phyloP scores from a whole-genome alignment of 176 grass and related monocot genomes.

The Raddia guianensis region DNA sequence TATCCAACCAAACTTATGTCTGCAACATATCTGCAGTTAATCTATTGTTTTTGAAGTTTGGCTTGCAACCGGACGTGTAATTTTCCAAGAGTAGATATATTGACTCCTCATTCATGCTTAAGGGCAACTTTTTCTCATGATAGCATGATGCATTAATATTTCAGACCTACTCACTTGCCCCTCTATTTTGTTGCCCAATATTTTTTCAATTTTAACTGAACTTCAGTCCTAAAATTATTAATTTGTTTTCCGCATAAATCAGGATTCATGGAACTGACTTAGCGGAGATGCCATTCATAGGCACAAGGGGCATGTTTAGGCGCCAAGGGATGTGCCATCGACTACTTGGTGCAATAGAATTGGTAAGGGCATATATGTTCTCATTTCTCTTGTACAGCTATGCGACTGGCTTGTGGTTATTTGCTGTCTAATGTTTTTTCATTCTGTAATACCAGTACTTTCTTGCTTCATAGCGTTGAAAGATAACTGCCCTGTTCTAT shows the following conservation, averaged over 20 bases:
- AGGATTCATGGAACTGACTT: constrained; percentile 91
- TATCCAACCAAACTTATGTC: constrained; percentile 18
- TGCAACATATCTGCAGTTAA: constrained; percentile 17
- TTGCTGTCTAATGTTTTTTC: constrained; percentile 5
- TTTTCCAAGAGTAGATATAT: constrained; percentile 28
- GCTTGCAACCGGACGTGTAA: constrained; percentile 1
- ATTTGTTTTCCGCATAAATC: constrained; percentile 40
- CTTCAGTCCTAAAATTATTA: constrained; percentile 9
- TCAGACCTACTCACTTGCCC: constrained; percentile 6
- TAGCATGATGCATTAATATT: constrained; percentile 28
- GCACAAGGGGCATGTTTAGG: constrained; percentile 85
- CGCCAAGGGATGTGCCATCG: constrained; percentile 87
- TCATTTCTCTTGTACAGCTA: constrained; percentile 20
- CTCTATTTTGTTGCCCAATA: constrained; percentile 12
- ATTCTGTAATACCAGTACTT: background rate
- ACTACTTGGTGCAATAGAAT: constrained; percentile 82
- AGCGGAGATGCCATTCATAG: constrained; percentile 98
- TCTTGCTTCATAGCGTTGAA: constrained; percentile 7
- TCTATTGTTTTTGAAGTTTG: constrained; percentile 27
- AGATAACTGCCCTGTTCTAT: constrained; percentile 29
- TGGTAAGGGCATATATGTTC: constrained; percentile 53
- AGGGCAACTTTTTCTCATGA: constrained; percentile 24
- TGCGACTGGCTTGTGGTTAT: constrained; percentile 5
- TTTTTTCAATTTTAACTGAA: constrained; percentile 28
- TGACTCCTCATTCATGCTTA: background rate